These are phyloP conservation scores for Zymoseptoria pseudotritici DNA, from an alignment of 2,329 filamentous ascomycete genomes.

Conservation along the genomic window DNA sequence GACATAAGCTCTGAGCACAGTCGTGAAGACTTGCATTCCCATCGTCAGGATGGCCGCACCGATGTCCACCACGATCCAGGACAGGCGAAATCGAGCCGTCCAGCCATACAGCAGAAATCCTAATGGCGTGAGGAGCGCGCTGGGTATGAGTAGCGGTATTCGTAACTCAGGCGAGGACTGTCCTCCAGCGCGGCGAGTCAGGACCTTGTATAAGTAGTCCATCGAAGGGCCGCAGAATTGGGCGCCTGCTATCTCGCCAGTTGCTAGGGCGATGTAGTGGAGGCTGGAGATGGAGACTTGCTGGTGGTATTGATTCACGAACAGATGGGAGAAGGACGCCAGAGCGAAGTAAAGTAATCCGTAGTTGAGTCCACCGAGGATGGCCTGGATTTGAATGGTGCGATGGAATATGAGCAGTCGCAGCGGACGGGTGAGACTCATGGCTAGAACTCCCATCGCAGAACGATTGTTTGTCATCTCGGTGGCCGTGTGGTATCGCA, in stretches of 20 bases:
- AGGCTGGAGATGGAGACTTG: constrained; percentile 31
- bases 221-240: constrained; percentile 12
- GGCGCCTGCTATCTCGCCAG: constrained; percentile 29
- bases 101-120: constrained; percentile 42
- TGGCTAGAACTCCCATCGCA: constrained; percentile 17
- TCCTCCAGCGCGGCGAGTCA: constrained; percentile 3
- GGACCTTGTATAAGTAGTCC: constrained; percentile 11
- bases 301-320: constrained; percentile 31
- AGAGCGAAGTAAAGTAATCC: constrained; percentile 34
- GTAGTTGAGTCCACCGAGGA: constrained; percentile 8
- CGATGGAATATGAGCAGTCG: constrained; percentile 14
- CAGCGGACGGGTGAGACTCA: constrained; percentile 36
- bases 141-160: constrained; percentile 18
- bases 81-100: constrained; percentile 32
- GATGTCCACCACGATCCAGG: constrained; percentile 32
- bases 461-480: constrained; percentile 7
- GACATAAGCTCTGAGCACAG: constrained; percentile 30
- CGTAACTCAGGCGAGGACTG: constrained; percentile 16
- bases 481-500: constrained; percentile 48
- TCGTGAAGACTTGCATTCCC: constrained; percentile 9
- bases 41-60: constrained; percentile 13
- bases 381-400: constrained; percentile 12
- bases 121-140: constrained; percentile 11
- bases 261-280: constrained; percentile 39
- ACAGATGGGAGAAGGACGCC: constrained; percentile 37